Conservation (phyloP, 2,329 filamentous ascomycete species). For the Arthroderma sp. region DNA sequence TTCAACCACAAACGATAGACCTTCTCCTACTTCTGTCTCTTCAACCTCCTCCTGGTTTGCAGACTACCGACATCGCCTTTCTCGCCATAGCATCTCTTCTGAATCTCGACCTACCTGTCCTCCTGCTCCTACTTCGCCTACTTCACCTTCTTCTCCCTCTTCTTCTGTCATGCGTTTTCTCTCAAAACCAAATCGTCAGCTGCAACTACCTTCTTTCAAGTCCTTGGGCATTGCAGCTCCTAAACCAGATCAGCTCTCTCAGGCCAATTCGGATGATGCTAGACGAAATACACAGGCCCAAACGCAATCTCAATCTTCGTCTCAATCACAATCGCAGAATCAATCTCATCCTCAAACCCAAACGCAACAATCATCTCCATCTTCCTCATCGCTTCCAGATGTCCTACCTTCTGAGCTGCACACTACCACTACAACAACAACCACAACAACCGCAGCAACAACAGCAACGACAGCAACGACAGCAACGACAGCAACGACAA, state of each 20-base stretch:
- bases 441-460: neutral
- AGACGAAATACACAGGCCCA: no score
- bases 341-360: no score
- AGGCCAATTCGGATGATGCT: neutral
- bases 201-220: constrained; percentile 43
- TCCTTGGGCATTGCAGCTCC: constrained; percentile 38
- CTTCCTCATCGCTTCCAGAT: no score
- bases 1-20: no score
- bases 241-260: neutral
- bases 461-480: neutral
- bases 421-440: neutral
- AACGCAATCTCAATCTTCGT: neutral
- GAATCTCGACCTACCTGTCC: neutral
- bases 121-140: constrained; percentile 1
- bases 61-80: no score
- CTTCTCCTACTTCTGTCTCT: no score
- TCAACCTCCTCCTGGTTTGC: no score
- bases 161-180: constrained; percentile 25
- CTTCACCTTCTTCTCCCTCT: constrained; percentile 15
- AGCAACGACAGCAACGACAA: neutral
- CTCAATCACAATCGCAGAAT: neutral
- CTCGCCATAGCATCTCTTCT: no score
- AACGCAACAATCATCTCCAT: no score
- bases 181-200: constrained; percentile 22
- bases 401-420: neutral